A percentile compares a stretch with the other conserved stretches of the same genome.
phyloP scores from a whole-genome alignment of 768 basidiomycete genomes.

The Hypholoma sublateritium region DNA sequence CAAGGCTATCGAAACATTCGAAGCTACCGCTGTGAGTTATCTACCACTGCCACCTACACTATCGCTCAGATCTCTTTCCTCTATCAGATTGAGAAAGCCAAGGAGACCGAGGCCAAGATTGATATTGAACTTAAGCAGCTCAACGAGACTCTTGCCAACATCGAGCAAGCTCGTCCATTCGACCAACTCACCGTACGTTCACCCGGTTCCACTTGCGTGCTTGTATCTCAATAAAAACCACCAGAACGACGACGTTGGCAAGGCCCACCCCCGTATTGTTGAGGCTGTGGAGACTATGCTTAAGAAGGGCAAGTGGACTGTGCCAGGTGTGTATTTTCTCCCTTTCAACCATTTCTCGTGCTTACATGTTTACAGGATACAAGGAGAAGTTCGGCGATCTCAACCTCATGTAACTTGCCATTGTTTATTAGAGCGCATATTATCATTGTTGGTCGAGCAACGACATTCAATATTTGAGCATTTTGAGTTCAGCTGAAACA shows the following conservation, averaged over 20 bases:
- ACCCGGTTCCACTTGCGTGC: neutral
- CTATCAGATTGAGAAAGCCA: slow-evolving; percentile 78
- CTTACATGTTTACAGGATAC: slow-evolving; percentile 52
- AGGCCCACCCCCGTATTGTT: slow-evolving; percentile 89
- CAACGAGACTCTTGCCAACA: slow-evolving; percentile 92
- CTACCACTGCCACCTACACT: slow-evolving; percentile 6
- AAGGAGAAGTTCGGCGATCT: slow-evolving; percentile 97
- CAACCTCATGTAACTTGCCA: slow-evolving; percentile 70
- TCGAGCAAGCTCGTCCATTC: slow-evolving; percentile 95
- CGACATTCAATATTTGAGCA: neutral
- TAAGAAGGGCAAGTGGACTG: slow-evolving; percentile 97
- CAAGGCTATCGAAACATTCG: slow-evolving; percentile 96
- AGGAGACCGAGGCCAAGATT: slow-evolving; percentile 88
- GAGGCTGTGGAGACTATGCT: slow-evolving; percentile 94
- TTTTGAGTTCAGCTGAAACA: neutral
- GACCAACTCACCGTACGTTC: slow-evolving; percentile 90
- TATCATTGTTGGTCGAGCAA: neutral
- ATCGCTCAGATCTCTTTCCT: neutral
- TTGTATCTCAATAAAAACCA: neutral
- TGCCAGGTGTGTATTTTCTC: slow-evolving; percentile 65
- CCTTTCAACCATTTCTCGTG: neutral
- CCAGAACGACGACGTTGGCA: slow-evolving; percentile 85
- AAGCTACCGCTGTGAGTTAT: slow-evolving; percentile 81
- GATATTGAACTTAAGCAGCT: slow-evolving; percentile 89
- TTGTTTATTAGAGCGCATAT: slow-evolving; percentile 7